Base-by-base conservation (phyloP, 768 basidiomycete species). In the Boletus sp. region DNA sequence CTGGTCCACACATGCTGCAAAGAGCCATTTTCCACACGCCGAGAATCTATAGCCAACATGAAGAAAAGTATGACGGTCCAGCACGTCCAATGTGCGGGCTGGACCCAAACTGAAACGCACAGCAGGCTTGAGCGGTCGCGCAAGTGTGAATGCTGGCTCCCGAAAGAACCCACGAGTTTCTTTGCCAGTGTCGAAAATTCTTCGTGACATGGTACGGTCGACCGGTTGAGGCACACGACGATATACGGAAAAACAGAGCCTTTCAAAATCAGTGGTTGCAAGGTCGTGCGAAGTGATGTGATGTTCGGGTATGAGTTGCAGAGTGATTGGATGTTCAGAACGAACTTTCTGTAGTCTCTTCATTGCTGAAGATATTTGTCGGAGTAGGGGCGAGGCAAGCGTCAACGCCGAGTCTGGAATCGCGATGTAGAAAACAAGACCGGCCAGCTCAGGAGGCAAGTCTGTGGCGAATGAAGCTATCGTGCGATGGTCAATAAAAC, bases 41-140 rank as follows among this genome's bases (percentile, higher is more conserved):
- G 86, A 85, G 2, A 87, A 56, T 38, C 72, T 76, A 67, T 94
- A 94, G 3, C 83, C 92, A 37, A 93, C 77, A 65, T 94, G 92
- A 41, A 94, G 72, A 50, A 93, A 70, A 1, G 81, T 84, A 57
- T 84, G 77, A 29, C 79, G 72, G 48, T 84, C 81, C 44, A 79
- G 50, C 15, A 84, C 79, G 53, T 84, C 83, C 39, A 79, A 61
- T 2, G 79, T 68, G 7, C 68, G 69, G 2, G 69, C 63, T 19
- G 75, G 76, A 51, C 75, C 75, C 32, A 77, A 70, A 30, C 62
- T 63, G 49, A 78, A 77, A 7, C 69, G 68, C 29, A 78, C 73
- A 55, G 62, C 66, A 6, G 69, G 63, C 17, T 65, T 61, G 41
- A 60, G 44, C 1, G 78, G 70, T 38, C 84, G 75, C 7, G 86